Base-by-base conservation (phyloP, 192 early-diverging fungal species). In the Paraglomus brasilianum region DNA sequence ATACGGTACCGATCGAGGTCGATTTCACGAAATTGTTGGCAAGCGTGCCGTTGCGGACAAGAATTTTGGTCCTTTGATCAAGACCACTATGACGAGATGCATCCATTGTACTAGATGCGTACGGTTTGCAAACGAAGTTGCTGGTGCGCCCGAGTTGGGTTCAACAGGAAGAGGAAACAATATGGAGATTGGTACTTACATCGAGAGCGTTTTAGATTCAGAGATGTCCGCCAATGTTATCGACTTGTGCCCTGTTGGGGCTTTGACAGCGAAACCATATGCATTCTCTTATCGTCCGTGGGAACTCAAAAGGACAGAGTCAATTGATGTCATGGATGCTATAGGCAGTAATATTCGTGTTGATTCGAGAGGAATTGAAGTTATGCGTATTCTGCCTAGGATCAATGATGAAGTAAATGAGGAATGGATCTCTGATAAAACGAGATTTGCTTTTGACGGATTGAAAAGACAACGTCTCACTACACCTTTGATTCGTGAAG, bases 81-180 rank as follows among this genome's bases (percentile, higher is more conserved):
- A 93, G 75, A 98, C 97, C 15, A 86, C 86, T 49, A 98, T 98
- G 97, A 98, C 91, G 41, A 88, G 97, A 55, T 98, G 97, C 84
- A 98, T 98, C 80, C 97, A 98, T 74, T 98, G 97, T 86, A 98
- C 97, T 21, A 91, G 97, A 47, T 98, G 97, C 71, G 97, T 98
- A 60, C 89, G 97, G 66, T 98, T 98, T 55, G 89, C 95, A 45
- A 98, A 96, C 81, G 97, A 98, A 80, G 91, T 98, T 58, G 97
- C 95, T 36, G 97, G 97, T 38, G 92, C 92, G 30, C 85, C 85
- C 64, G 97, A 97, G 77, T 87, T 98, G 52, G 97, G 97, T 61
- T 96, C 97, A 11, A 88, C 88, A 49, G 97, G 97, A 19, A 84
- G 97, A 50, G 97, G 97, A 73, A 96, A 95, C 76, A 92, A 95